These are phyloP conservation scores for Penicillium sp. DNA, from an alignment of 2,329 filamentous ascomycete species.

Conservation along the genomic window DNA sequence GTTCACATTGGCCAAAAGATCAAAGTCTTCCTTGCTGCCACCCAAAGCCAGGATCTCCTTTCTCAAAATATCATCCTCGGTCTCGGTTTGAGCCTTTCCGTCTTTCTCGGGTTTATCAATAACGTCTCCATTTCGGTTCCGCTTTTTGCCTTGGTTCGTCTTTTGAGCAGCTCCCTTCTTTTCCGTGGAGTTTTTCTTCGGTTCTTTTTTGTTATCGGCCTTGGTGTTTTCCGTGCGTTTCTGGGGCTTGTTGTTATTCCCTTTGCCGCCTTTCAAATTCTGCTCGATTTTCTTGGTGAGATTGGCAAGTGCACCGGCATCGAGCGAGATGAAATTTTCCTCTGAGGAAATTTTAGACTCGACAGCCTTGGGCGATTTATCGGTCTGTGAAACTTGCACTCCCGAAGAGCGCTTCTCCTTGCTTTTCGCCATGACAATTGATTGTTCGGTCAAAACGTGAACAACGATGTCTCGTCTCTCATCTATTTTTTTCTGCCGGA, in stretches of 20 bases:
- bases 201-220: conserved; percentile 22
- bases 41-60: conserved; percentile 46
- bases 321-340: conserved; percentile 30
- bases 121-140: conserved; percentile 44
- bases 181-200: conserved; percentile 2
- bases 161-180: conserved; percentile 18
- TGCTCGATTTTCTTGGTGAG: conserved; percentile 41
- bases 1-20: conserved; percentile 41
- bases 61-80: conserved; percentile 31
- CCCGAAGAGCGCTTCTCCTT: conserved; percentile 33
- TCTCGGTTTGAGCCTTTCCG: conserved; percentile 14
- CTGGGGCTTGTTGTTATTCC: conserved; percentile 21
- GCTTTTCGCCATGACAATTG: conserved; percentile 34
- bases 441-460: conserved; percentile 12
- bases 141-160: conserved; percentile 38
- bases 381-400: conserved; percentile 17
- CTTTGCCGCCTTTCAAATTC: conserved; percentile 32
- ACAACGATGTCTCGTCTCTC: background rate
- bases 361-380: conserved; percentile 18
- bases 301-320: conserved; percentile 37
- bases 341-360: conserved; percentile 18
- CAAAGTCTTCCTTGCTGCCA: conserved; percentile 48
- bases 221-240: conserved; percentile 23
- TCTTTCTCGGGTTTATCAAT: conserved; percentile 26
- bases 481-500: conserved; percentile 29